phyloP scores from a whole-genome alignment of 805 yeast species.

The Kazachstania viticola region DNA sequence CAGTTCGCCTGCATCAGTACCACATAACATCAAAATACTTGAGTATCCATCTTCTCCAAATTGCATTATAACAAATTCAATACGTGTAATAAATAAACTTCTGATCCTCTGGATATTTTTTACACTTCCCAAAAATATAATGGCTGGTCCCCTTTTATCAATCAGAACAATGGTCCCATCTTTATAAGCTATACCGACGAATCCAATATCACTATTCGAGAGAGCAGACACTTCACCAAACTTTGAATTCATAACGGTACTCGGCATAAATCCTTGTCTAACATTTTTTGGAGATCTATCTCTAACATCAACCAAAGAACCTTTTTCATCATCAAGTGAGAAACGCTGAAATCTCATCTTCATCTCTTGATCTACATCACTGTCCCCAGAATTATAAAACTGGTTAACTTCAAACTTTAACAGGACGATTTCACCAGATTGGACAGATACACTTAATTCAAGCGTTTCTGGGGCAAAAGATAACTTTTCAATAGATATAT shows the following conservation, averaged over 20 bases:
- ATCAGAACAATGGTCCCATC: conserved; percentile 65
- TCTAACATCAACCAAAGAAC: conserved; percentile 35
- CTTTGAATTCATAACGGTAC: conserved; percentile 33
- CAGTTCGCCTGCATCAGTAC: conserved; percentile 67
- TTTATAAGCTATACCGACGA: conserved; percentile 68
- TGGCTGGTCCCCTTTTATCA: conserved; percentile 73
- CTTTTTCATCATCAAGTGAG: conserved; percentile 11
- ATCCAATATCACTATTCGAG: conserved; percentile 65
- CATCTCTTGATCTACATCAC: conserved; percentile 6
- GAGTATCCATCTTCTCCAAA: conserved; percentile 57
- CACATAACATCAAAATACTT: conserved; percentile 61
- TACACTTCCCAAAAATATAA: conserved; percentile 36
- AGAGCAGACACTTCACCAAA: conserved; percentile 47
- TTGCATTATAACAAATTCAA: conserved; percentile 67
- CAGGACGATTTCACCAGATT: conserved; percentile 59
- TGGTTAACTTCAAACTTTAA: conserved; percentile 57
- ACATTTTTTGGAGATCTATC: conserved; percentile 40
- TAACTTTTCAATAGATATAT: conserved; percentile 40
- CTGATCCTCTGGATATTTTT: conserved; percentile 15
- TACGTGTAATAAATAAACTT: conserved; percentile 35
- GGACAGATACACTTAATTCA: conserved; percentile 60
- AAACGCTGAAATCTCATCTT: conserved; percentile 19
- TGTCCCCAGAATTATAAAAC: conserved; percentile 27
- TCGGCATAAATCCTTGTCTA: conserved; percentile 54
- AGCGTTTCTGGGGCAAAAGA: conserved; percentile 72